Base-by-base conservation (phyloP, 2,329 filamentous ascomycete species). In the Exophiala spinifera region DNA sequence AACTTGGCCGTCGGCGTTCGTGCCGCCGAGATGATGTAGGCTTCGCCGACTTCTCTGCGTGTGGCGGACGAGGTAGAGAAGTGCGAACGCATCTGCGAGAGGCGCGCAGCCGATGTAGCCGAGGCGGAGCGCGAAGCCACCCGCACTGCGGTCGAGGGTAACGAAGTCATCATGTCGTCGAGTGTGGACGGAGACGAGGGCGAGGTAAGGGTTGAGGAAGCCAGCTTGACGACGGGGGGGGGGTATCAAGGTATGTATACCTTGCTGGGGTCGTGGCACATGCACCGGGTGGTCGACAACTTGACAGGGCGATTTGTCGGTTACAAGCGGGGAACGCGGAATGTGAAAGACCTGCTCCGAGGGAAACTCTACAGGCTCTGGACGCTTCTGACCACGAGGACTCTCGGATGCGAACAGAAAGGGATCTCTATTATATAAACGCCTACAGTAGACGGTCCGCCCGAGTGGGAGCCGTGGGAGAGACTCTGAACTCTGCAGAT, bases 1-100 rank as follows among this genome's bases (percentile, higher is more conserved):
- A 94, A 91, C 78, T 94, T 95, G 63, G 85, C 88, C 15, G 89
- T 95, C 1, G 94, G 92, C 46, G 94, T 99, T 65, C 94, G 82
- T 14, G 91, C 83, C 10, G 88, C 94, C 67, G 90, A 91, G 60
- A 99, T 73, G 64, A 99, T 97, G 73, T 97, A 99, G 45, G 89
- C 92, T 71, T 96, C 91, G 67, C 88, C 86, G 50, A 96, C 81
- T 69, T 95, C 87, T 72, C 85, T 76, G 58, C 71, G 70, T 21
- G 68, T 66, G 17, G 72, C 66, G 48, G 75, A 68, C 51, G 79
- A 74, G 44, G 74, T 74, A 64, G 74, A 78, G 68, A 86, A 82
- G 55, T 78, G 73, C 53, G 79, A 69, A 45, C 74, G 73, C 49
- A 76, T 64, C 62, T 76, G 76, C 17, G 71, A 67, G 42, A 79